A percentile compares a stretch with the other conserved stretches of the same genome.
These are phyloP conservation scores for Lumnitzera littorea DNA, from an alignment of 345 rosid genomes.

Conservation along the genomic window DNA sequence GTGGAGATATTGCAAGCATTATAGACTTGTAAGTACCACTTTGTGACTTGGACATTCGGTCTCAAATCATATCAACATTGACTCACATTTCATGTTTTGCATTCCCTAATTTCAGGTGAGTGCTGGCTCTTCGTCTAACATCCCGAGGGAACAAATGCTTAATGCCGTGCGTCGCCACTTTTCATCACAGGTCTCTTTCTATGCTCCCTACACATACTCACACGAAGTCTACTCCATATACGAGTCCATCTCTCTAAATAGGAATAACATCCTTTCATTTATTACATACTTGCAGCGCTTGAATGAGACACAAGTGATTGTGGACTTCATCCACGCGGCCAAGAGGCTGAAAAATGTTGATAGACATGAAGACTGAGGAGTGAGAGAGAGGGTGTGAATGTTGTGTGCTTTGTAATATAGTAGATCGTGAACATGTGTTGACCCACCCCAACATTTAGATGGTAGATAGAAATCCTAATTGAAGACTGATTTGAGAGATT, in stretches of 20 bases:
- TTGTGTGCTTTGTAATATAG: too few relatives aligned
- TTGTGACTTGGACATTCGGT: too few relatives aligned
- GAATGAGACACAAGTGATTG: slow-evolving; percentile 7
- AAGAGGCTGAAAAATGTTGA: neutral
- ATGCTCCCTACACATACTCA: neutral
- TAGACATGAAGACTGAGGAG: too few relatives aligned
- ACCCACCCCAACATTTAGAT: too few relatives aligned
- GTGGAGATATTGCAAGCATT: slow-evolving; percentile 16
- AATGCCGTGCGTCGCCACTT: slow-evolving; percentile 8
- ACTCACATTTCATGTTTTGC: neutral
- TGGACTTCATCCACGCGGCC: slow-evolving; percentile 5
- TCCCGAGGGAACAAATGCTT: slow-evolving; percentile 11
- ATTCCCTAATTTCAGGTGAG: neutral
- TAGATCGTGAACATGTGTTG: too few relatives aligned
- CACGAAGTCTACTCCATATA: too few relatives aligned
- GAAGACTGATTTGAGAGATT: too few relatives aligned
- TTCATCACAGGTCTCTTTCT: neutral
- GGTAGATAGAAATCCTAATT: too few relatives aligned
- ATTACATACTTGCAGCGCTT: neutral
- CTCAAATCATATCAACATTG: neutral
- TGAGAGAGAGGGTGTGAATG: too few relatives aligned
- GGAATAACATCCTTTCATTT: too few relatives aligned
- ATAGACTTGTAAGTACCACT: slow-evolving; percentile 1
- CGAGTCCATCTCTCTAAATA: too few relatives aligned
- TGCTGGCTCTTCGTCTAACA: neutral